A percentile compares a stretch with the other conserved stretches of the same genome.
Evolutionary conservation across 495 filamentous ascomycete genomes (phyloP).

Genomic region (Annulohypoxylon maeteangense): DNA sequence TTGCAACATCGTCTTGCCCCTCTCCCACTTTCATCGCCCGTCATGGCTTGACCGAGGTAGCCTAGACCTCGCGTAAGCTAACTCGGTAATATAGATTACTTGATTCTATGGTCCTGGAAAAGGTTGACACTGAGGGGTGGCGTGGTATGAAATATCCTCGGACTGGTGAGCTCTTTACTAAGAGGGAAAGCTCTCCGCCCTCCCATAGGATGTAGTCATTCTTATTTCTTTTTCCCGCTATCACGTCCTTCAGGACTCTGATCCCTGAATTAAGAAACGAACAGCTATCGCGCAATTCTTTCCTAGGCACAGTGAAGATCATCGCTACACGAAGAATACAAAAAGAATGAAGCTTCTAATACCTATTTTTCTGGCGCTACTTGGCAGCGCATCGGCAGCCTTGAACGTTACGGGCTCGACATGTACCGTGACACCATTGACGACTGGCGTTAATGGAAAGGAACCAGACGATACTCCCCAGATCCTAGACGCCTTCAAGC

Average conservation of each 20-base stretch:
- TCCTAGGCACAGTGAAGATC: slow-evolving; percentile 12
- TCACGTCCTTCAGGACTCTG: slow-evolving; percentile 2
- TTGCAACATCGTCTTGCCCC: slow-evolving; percentile 13
- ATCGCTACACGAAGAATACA: neutral
- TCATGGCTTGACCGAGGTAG: slow-evolving; percentile 24
- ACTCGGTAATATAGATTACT: slow-evolving; percentile 34
- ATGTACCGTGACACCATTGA: slow-evolving; percentile 51
- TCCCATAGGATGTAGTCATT: slow-evolving; percentile 1
- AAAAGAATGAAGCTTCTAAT: slow-evolving; percentile 36
- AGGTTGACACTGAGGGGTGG: slow-evolving; percentile 14
- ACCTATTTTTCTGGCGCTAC: slow-evolving; percentile 28
- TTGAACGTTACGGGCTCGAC: slow-evolving; percentile 52
- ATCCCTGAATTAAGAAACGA: slow-evolving; percentile 10
- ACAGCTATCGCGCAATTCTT: slow-evolving; percentile 11
- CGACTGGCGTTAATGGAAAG: slow-evolving; percentile 30
- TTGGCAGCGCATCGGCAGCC: slow-evolving; percentile 32
- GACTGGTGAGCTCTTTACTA: slow-evolving; percentile 7
- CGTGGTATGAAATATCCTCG: slow-evolving; percentile 22
- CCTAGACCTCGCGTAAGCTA: slow-evolving; percentile 28
- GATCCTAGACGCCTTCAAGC: slow-evolving; percentile 55
- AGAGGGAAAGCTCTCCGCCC: slow-evolving; percentile 9
- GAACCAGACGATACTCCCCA: slow-evolving; percentile 56
- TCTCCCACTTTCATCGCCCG: slow-evolving; percentile 12
- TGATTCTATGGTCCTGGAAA: slow-evolving; percentile 21
- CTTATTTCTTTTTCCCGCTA: slow-evolving; percentile 2